Percentiles rank a stretch among this genome's conserved stretches.
These are phyloP conservation scores for Lolium rigidum DNA, from an alignment of 176 grass and related monocot genomes.

Conservation along the genomic window DNA sequence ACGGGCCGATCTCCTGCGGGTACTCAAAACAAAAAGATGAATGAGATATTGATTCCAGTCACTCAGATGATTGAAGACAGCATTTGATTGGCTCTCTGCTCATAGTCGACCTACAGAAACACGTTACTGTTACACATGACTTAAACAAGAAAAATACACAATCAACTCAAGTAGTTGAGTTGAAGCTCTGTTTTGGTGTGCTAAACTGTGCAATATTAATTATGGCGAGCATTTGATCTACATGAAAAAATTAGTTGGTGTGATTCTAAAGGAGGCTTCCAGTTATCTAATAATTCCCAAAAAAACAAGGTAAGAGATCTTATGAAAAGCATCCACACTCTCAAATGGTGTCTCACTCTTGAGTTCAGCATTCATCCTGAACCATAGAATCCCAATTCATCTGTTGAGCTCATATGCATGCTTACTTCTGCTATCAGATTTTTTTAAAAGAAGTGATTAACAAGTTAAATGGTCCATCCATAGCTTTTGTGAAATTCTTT, in stretches of 20 bases:
- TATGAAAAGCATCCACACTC: neutral
- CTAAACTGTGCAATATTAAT: slow-evolving; percentile 12
- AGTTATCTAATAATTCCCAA: neutral
- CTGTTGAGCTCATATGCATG: slow-evolving; percentile 27
- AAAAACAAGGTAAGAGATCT: neutral
- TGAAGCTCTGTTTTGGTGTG: neutral
- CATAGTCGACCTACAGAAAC: neutral
- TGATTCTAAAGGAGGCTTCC: slow-evolving; percentile 9
- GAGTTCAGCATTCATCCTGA: slow-evolving; percentile 5
- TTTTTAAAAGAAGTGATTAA: slow-evolving; percentile 1
- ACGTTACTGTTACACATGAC: neutral
- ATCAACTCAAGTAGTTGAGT: neutral
- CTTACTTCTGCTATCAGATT: slow-evolving; percentile 22
- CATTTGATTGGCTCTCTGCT: slow-evolving; percentile 1
- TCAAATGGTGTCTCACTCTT: slow-evolving; percentile 10
- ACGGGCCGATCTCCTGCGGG: no score
- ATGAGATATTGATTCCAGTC: slow-evolving; percentile 2
- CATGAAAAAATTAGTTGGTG: neutral
- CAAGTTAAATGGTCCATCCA: slow-evolving; percentile 11
- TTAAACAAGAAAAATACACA: neutral
- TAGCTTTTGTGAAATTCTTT: slow-evolving; percentile 24
- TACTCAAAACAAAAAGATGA: no score
- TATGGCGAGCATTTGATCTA: neutral
- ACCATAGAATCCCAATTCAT: neutral
- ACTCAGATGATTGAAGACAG: neutral